Evolutionary conservation across 2,329 filamentous ascomycete species (phyloP).

Genomic region (Sarocladium strictum): DNA sequence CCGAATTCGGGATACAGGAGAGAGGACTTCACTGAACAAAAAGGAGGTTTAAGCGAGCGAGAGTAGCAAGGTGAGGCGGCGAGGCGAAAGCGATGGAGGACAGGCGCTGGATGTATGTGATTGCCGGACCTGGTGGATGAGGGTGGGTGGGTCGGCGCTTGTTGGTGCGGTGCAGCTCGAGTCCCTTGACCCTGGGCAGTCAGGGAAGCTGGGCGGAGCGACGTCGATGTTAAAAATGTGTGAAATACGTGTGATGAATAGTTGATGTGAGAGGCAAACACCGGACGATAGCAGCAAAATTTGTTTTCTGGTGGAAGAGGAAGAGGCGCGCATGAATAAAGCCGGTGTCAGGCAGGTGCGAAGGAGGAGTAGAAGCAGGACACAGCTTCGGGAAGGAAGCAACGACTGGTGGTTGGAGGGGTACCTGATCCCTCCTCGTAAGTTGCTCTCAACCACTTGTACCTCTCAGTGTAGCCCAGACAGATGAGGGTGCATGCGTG

Average conservation of each 20-base stretch:
- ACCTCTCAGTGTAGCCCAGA: not conserved
- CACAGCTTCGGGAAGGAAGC: not conserved
- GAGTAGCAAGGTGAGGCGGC: slow-evolving; percentile 6
- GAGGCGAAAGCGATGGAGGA: slow-evolving; percentile 6
- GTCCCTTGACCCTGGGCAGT: slow-evolving; percentile 27
- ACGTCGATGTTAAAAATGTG: slow-evolving; percentile 16
- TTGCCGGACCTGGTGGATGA: slow-evolving; percentile 9
- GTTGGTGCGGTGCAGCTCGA: slow-evolving; percentile 8
- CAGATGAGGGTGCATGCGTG: not conserved
- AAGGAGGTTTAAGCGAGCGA: slow-evolving; percentile 7
- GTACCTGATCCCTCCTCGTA: not conserved
- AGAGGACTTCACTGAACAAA: not conserved
- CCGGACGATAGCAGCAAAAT: not conserved
- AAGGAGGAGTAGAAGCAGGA: not conserved
- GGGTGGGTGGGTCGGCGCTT: slow-evolving; percentile 9
- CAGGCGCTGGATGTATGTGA: slow-evolving; percentile 10
- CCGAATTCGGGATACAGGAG: not conserved
- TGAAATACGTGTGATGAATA: not conserved
- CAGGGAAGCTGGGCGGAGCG: slow-evolving; percentile 18
- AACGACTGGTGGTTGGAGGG: not conserved
- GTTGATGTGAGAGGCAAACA: slow-evolving; percentile 14
- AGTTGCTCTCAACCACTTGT: not conserved
- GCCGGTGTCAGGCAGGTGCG: slow-evolving; percentile 2
- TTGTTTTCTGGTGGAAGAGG: not conserved
- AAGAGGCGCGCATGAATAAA: not conserved